Percentiles rank a stretch among this genome's conserved stretches.
phyloP scores from a whole-genome alignment of 2,329 filamentous ascomycete species.

The Pestalotiopsis sp. region DNA sequence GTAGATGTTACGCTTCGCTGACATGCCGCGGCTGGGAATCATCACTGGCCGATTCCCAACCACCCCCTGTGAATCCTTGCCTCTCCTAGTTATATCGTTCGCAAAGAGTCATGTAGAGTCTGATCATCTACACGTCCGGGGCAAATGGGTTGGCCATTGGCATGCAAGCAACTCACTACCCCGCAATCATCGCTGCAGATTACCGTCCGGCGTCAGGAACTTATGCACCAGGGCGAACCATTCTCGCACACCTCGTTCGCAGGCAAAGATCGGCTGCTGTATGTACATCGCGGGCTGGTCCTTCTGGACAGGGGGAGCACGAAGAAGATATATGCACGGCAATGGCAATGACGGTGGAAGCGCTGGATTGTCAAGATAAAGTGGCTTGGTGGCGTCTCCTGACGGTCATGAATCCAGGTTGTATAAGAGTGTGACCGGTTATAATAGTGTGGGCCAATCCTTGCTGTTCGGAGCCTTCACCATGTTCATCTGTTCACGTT shows the following conservation, averaged over 20 bases:
- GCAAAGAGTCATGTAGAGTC: not conserved
- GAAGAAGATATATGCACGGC: not conserved
- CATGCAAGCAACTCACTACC: slow-evolving; percentile 9
- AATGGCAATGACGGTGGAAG: not conserved
- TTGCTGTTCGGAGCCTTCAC: slow-evolving; percentile 7
- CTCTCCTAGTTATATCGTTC: not conserved
- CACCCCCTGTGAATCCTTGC: not conserved
- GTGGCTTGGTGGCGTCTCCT: not conserved
- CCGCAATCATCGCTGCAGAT: slow-evolving; percentile 10
- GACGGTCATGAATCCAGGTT: not conserved
- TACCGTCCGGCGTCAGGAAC: not conserved
- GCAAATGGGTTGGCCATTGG: not conserved
- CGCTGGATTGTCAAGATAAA: not conserved
- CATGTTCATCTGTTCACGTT: not conserved
- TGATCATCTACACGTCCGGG: not conserved
- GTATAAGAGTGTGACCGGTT: not conserved
- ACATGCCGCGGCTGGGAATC: not conserved
- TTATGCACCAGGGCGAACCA: slow-evolving; percentile 4
- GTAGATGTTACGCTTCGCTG: not conserved
- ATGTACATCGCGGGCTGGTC: not conserved
- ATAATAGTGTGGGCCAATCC: slow-evolving; percentile 1
- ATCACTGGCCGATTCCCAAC: not conserved
- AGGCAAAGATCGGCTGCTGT: not conserved
- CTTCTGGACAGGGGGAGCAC: not conserved
- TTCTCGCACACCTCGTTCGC: slow-evolving; percentile 3